Evolutionary conservation across 2,329 filamentous ascomycete species (phyloP).

Genomic region (Microdochium paspali): DNA sequence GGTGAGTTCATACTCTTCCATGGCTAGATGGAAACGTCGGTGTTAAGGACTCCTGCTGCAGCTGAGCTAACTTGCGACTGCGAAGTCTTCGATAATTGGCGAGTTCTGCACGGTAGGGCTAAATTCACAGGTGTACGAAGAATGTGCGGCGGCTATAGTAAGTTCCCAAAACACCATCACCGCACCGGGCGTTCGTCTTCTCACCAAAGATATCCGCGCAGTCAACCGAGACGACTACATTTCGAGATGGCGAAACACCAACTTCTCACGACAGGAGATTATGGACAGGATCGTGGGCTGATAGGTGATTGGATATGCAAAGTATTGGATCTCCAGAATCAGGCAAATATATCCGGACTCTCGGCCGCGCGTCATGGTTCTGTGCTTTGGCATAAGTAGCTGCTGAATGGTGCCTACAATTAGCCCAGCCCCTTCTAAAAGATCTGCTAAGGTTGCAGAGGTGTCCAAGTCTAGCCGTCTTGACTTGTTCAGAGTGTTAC

Average conservation of each 20-base stretch:
- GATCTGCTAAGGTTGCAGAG: too few relatives aligned
- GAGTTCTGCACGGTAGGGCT: conserved; percentile 78
- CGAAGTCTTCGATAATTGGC: conserved; percentile 90
- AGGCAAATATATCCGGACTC: neutral
- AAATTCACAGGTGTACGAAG: conserved; percentile 76
- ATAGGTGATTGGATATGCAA: neutral
- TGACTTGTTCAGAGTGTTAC: too few relatives aligned
- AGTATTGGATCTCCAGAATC: neutral
- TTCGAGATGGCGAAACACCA: conserved; percentile 66
- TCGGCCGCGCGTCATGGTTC: too few relatives aligned
- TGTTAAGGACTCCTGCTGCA: neutral
- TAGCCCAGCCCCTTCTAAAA: too few relatives aligned
- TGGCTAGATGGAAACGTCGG: neutral
- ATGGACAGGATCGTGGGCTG: conserved; percentile 22
- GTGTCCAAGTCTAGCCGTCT: too few relatives aligned
- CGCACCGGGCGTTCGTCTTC: too few relatives aligned
- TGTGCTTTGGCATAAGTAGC: too few relatives aligned
- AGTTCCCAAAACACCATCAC: conserved; percentile 31
- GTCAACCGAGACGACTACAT: conserved; percentile 75
- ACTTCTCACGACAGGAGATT: conserved; percentile 41
- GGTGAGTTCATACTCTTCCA: conserved; percentile 35
- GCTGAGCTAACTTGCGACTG: neutral
- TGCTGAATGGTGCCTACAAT: too few relatives aligned
- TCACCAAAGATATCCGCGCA: conserved; percentile 20
- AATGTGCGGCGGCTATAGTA: conserved; percentile 87